phyloP scores from a whole-genome alignment of 139 green algal genomes.

The Trebouxia sp. region DNA sequence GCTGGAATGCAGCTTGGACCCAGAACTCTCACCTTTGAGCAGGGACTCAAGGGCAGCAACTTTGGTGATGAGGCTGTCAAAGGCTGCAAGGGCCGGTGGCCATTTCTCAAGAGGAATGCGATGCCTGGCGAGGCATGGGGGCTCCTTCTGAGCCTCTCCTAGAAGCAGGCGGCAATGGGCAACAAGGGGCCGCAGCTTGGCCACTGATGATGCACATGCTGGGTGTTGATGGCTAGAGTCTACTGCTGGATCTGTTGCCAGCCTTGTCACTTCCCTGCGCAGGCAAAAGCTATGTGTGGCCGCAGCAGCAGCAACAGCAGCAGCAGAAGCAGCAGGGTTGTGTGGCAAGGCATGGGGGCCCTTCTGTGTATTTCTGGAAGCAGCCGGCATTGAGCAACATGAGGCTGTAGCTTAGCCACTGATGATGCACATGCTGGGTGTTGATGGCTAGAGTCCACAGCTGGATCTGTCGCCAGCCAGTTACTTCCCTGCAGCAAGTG shows the following conservation, averaged over 20 bases:
- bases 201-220: not conserved
- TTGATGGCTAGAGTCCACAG: not conserved
- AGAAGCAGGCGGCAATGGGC: not conserved
- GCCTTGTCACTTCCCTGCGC: not conserved
- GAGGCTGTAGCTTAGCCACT: not conserved
- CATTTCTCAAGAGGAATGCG: not conserved
- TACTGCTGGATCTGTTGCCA: not conserved
- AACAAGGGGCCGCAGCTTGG: not conserved
- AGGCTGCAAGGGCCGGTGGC: not conserved
- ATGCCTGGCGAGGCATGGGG: not conserved
- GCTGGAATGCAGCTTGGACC: too few relatives aligned
- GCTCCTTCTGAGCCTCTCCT: conserved; percentile 14
- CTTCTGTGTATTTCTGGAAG: not conserved
- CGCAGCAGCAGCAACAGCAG: not conserved
- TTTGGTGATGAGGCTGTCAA: conserved; percentile 14
- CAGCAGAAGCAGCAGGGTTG: too few relatives aligned
- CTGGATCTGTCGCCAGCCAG: not conserved
- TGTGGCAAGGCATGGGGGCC: not conserved
- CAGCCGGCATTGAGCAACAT: not conserved
- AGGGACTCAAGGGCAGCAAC: conserved; percentile 27
- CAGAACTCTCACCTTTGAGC: conserved; percentile 1
- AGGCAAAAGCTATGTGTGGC: not conserved
- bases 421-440: not conserved
- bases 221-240: not conserved
- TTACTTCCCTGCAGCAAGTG: not conserved